Percentiles rank a stretch among this genome's conserved stretches.
Conservation (phyloP, 2,329 filamentous ascomycete genomes). For the Penicillium aurantiogriseum region DNA sequence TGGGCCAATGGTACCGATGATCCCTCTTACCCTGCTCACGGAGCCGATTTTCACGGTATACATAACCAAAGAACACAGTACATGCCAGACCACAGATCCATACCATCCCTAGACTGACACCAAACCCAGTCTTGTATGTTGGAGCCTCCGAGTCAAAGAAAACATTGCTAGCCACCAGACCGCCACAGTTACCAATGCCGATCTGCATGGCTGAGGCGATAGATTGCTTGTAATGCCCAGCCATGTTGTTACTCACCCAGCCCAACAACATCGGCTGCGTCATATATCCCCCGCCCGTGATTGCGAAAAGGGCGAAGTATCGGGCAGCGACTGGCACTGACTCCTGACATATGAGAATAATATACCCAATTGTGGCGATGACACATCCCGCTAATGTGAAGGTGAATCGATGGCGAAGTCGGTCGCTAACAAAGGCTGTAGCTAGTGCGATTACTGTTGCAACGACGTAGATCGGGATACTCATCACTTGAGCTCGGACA, state of each 20-base stretch:
- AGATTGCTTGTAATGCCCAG: constrained; percentile 58
- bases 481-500: constrained; percentile 51
- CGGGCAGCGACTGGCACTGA: constrained; percentile 49
- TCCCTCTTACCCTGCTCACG: constrained; percentile 38
- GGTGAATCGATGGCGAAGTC: constrained; percentile 51
- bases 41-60: constrained; percentile 39
- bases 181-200: constrained; percentile 36
- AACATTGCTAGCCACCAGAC: constrained; percentile 37
- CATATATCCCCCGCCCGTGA: constrained; percentile 55
- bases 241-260: constrained; percentile 59
- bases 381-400: constrained; percentile 54
- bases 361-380: constrained; percentile 55
- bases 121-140: constrained; percentile 28
- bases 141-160: constrained; percentile 33
- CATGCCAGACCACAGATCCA: constrained; percentile 37
- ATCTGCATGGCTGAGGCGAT: constrained; percentile 55
- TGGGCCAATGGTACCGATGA: constrained; percentile 32
- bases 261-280: constrained; percentile 55
- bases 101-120: constrained; percentile 31
- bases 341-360: constrained; percentile 53
- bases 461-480: constrained; percentile 58
- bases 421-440: constrained; percentile 52
- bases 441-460: constrained; percentile 60
- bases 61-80: constrained; percentile 31
- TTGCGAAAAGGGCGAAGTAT: constrained; percentile 57